phyloP scores from a whole-genome alignment of 148 eudicot species.

The Rhododendron griersonianum region DNA sequence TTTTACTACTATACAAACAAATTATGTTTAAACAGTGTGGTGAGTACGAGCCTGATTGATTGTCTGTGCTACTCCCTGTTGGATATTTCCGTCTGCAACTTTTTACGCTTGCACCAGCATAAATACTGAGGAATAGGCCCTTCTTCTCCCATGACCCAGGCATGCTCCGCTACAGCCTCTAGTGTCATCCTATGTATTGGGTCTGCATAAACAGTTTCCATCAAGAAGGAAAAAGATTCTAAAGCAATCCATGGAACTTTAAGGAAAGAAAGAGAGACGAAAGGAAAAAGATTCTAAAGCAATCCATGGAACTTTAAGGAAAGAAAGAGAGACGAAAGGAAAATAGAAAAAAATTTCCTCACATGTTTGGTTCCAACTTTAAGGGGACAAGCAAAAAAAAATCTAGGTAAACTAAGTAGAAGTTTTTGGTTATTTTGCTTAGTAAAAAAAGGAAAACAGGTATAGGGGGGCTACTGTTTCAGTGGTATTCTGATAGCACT shows the following conservation, averaged over 20 bases:
- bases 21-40: background rate
- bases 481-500: too few species aligned
- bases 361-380: background rate
- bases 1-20: background rate
- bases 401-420: background rate
- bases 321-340: background rate
- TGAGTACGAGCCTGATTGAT: background rate
- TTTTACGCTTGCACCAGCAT: constrained; percentile 76
- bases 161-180: constrained; percentile 58
- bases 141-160: constrained; percentile 73
- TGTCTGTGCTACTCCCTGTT: constrained; percentile 16
- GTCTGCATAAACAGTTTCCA: constrained; percentile 36
- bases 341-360: background rate
- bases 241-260: background rate
- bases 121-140: constrained; percentile 62
- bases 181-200: constrained; percentile 64
- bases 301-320: background rate
- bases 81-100: constrained; percentile 18
- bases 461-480: too few species aligned
- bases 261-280: background rate
- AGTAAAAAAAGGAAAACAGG: background rate
- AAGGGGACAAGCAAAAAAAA: background rate
- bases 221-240: background rate
- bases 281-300: background rate
- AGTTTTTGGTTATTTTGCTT: background rate